Base-by-base conservation (phyloP, 2,329 filamentous ascomycete genomes). In the Botrytis byssoidea region DNA sequence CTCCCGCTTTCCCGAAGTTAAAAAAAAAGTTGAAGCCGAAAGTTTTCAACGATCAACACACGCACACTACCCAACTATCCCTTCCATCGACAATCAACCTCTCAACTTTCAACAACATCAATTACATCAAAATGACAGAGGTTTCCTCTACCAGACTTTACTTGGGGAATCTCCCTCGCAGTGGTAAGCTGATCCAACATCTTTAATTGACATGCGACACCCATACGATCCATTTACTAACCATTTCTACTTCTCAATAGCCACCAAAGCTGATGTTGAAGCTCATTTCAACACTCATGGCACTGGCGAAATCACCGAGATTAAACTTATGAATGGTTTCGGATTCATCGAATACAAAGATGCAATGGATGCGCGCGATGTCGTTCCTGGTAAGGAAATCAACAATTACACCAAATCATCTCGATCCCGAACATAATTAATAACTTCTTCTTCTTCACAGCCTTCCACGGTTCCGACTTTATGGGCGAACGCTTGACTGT, bases 301-400 rank as follows among this genome's bases (percentile, higher is more conserved):
- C 82, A 95, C 94, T 79, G 96, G 96, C 83, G 94, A 97, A 83
- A 98, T 99, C 83, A 96, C 93, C 79, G 96, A 99, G 86, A 95
- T 99, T 86, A 99, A 99, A 88, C 90, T 99, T 77, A 99, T 99
- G 96, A 98, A 97, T 83, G 96, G 96, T 81, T 99, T 99, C 83
- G 96, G 96, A 83, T 99, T 99, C 87, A 97, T 99, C 83, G 96
- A 99, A 85, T 99, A 98, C 85, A 97, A 98, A 85, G 96, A 98
- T 86, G 91, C 94, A 74, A 93, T 98, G 92, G 96, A 99, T 86
- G 96, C 96, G 79, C 93, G 95, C 82, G 96, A 99, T 85, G 95
- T 99, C 77, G 96, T 99, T 81, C 96, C 96, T 84, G 95, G 96
- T 98, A 89, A 91, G 81, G 66, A 72, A 74, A 63, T 65, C 42